Conservation (phyloP, 345 rosid species). For the Populus nigra region DNA sequence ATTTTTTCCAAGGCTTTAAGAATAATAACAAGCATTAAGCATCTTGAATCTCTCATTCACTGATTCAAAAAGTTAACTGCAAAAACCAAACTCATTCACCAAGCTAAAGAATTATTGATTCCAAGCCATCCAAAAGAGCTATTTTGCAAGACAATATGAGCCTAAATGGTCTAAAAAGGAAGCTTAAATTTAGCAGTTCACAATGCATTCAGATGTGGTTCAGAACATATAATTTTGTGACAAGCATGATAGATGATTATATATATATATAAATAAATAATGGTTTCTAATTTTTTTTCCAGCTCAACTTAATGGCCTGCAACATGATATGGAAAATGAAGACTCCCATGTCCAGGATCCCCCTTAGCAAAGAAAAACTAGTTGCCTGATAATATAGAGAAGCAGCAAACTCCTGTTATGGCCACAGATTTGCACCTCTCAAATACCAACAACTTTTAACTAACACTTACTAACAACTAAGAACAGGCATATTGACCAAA, state of each 20-base stretch:
- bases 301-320: neutral
- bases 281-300: neutral
- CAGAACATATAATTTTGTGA: neutral
- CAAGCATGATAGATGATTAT: neutral
- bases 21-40: neutral
- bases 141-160: neutral
- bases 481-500: neutral
- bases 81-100: neutral
- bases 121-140: neutral
- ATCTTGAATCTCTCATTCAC: neutral
- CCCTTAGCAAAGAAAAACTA: neutral
- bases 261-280: neutral
- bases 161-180: neutral
- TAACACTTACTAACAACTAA: neutral
- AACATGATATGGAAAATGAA: neutral
- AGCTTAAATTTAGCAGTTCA: neutral
- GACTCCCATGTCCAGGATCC: conserved; percentile 7
- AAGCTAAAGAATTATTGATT: neutral
- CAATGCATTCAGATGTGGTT: neutral
- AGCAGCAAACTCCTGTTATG: neutral
- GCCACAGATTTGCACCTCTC: neutral
- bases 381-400: neutral
- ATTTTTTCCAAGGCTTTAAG: neutral
- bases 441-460: neutral
- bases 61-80: neutral